Conservation (phyloP, 1,284 basidiomycete species). For the Ganoderma sp. region DNA sequence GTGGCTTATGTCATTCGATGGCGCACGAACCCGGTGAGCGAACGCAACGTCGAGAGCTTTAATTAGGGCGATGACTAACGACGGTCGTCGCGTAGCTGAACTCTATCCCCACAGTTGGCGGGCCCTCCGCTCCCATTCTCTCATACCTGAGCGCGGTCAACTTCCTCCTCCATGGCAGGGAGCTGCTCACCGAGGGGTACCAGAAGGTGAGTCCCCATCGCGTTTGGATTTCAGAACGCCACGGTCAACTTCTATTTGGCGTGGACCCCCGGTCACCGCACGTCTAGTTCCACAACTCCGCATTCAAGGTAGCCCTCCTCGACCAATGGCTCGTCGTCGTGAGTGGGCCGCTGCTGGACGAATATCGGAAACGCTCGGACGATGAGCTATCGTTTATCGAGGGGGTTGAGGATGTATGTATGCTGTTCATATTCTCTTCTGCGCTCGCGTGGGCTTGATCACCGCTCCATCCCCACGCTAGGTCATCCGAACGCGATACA, state of each 20-base stretch:
- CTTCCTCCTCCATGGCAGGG: conserved; percentile 28
- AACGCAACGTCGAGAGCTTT: neutral
- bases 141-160: conserved; percentile 37
- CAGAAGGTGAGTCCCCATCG: conserved; percentile 35
- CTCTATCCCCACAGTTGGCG: conserved; percentile 6
- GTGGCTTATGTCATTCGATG: neutral
- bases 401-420: conserved; percentile 45
- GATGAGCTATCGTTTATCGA: conserved; percentile 45
- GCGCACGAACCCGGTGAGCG: conserved; percentile 6
- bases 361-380: conserved; percentile 47
- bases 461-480: neutral
- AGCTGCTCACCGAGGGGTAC: conserved; percentile 39
- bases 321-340: conserved; percentile 49
- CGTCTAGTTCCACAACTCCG: conserved; percentile 40
- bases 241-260: too few relatives aligned
- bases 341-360: conserved; percentile 45
- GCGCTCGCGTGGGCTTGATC: conserved; percentile 24
- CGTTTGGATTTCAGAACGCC: neutral
- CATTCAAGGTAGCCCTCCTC: conserved; percentile 49
- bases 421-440: conserved; percentile 37
- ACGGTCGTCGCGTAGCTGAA: neutral
- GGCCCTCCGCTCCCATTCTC: conserved; percentile 10
- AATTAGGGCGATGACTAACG: neutral
- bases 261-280: neutral
- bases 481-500: conserved; percentile 29